phyloP scores from a whole-genome alignment of 2,329 filamentous ascomycete genomes.

The Orbilia brochopaga region DNA sequence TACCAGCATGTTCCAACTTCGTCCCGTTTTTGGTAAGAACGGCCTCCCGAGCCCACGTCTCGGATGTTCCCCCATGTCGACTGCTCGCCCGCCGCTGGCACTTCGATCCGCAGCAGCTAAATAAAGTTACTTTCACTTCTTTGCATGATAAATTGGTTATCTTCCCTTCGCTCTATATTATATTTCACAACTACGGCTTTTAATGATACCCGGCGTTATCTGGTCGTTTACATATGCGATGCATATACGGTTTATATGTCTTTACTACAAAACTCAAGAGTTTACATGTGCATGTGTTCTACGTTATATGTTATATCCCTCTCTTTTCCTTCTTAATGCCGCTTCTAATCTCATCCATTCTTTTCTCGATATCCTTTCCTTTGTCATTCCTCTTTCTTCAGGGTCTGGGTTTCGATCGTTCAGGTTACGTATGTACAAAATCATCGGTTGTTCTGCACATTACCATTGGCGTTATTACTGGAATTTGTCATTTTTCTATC shows the following conservation, averaged over 20 bases:
- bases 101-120: constrained; percentile 14
- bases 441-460: not conserved
- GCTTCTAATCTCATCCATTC: not conserved
- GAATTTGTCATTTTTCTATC: constrained; percentile 3
- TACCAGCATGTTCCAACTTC: constrained; percentile 46
- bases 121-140: constrained; percentile 3
- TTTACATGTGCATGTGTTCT: not conserved
- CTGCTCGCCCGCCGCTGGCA: constrained; percentile 20
- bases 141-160: constrained; percentile 6
- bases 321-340: not conserved
- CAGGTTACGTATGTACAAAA: constrained; percentile 1
- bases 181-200: constrained; percentile 16
- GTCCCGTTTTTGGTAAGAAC: constrained; percentile 31
- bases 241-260: not conserved
- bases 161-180: constrained; percentile 9
- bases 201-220: constrained; percentile 51
- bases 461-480: constrained; percentile 1
- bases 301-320: not conserved
- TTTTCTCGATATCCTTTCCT: constrained; percentile 18
- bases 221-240: not conserved
- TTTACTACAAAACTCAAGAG: not conserved
- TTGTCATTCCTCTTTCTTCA: constrained; percentile 10
- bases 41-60: constrained; percentile 20
- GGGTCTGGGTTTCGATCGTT: constrained; percentile 5
- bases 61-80: constrained; percentile 40